Evolutionary conservation across 371 early-diverging fungal species (phyloP), one percentile per base, ranked within the genome.

Genomic region (Conidiobolus incongruus): DNA sequence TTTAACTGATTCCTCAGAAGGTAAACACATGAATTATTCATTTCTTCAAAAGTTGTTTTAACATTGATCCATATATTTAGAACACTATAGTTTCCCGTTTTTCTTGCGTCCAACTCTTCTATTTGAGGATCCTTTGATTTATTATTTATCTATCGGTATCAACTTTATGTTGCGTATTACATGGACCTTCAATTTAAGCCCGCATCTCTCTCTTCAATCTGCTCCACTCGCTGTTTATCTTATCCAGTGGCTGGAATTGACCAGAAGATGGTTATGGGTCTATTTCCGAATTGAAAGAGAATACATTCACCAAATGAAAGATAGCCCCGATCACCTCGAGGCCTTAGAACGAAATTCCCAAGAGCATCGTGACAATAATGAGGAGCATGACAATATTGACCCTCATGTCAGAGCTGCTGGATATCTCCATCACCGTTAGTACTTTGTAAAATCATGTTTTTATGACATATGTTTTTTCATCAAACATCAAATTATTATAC

Each of bases 181-280:
- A 0, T 93, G 89, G 90, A 70, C 79, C 32, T 58, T 83, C 19
- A 81, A 84, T 47, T 62, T 87, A 22, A 68, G 70, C 33, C 68
- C 78, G 8, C 72, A 83, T 46, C 59, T 86, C 19, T 70, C 68
- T 43, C 48, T 72, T 21, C 66, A 74, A 40, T 51, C 64, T 35
- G 56, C 83, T 41, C 68, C 74, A 23, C 72, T 65, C 17, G 66
- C 75, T 26, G 80, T 78, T 15, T 70, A 87, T 47, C 57, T 73
- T 46, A 63, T 92, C 53, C 75, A 77, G 44, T 53, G 70, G 4
- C 47, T 84, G 8, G 93, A 93, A 55, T 64, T 93, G 2, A 44
- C 75, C 17, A 48, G 93, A 39, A 61, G 93, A 33, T 88, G 88
- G 78, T 60, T 89, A 37, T 93, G 93, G 93, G 77, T 84, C 0